Base-by-base conservation (phyloP, 352 stramenopile species). In the Hyaloperonospora arabidopsidis region DNA sequence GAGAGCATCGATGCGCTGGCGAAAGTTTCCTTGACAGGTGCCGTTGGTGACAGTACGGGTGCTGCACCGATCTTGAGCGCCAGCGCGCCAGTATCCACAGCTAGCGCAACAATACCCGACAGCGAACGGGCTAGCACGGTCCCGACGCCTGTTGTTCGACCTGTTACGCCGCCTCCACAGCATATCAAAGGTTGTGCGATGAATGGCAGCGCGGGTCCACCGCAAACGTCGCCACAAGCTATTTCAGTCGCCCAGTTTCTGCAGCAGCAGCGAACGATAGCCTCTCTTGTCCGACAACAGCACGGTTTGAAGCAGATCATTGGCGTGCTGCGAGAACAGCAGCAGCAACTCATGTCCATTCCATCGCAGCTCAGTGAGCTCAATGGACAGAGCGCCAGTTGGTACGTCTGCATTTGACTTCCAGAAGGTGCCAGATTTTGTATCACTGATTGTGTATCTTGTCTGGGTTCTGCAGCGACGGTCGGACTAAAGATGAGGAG, bases 251-350 rank as follows among this genome's bases (percentile, higher is more conserved):
- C 74, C 38, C 82, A 89, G 61, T 92, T 82, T 47, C 52, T 88
- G 38, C 78, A 89, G 47, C 82, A 92, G 62, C 77, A 92, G 50
- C 71, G 89, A 52, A 89, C 75, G n/a, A 88, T 92, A 36, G 76
- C 82, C 1, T 82, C 76, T 46, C 65, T 92, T 15, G 89, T 89
- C 51, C 77, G 72, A 15, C 79, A 92, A 61, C 82, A 92, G 43
- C 74, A 87, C 45, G 79, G 89, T 49, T 64, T 92, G n/a, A 92
- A 92, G 67, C 77, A 89, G 52, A 70, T 92, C 45, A 81, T 92
- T 17, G 66, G 58, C 11, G 65, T 89, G 21, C 67, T 92, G 22
- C 79, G 87, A 18, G 75, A 89, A 46, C 82, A 92, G 49, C 79
- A 89, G 52, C 79, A 86, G 19, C 77, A 89, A 44, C 65, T 92